Evolutionary conservation across 2,329 filamentous ascomycete genomes (phyloP).

Genomic region (Gliomastix tumulicola): DNA sequence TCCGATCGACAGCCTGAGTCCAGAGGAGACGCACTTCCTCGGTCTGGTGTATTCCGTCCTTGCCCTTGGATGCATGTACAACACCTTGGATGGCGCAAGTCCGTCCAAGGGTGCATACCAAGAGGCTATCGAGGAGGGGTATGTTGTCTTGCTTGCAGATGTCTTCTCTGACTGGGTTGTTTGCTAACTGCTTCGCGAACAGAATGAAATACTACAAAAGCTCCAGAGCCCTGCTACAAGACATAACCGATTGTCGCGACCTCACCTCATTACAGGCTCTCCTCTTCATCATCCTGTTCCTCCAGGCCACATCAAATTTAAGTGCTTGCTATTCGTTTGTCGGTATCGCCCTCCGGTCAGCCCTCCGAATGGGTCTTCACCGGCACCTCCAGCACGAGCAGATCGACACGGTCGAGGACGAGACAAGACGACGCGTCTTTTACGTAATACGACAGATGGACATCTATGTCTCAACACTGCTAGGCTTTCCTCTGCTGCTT

Average conservation of each 20-base stretch:
- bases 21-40: constrained; percentile 62
- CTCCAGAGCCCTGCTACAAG: constrained; percentile 57
- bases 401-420: constrained; percentile 55
- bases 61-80: constrained; percentile 68
- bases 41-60: constrained; percentile 64
- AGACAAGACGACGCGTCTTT: constrained; percentile 58
- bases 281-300: constrained; percentile 73
- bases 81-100: constrained; percentile 46
- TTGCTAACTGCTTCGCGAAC: constrained; percentile 10
- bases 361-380: constrained; percentile 72
- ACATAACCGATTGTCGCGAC: constrained; percentile 65
- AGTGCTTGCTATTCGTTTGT: constrained; percentile 76
- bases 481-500: constrained; percentile 59
- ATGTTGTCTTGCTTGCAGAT: constrained; percentile 14
- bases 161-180: neutral
- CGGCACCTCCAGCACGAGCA: constrained; percentile 60
- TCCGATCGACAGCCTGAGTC: constrained; percentile 52
- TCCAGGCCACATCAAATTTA: constrained; percentile 72
- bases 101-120: constrained; percentile 40
- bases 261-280: constrained; percentile 68
- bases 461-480: constrained; percentile 60
- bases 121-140: constrained; percentile 50
- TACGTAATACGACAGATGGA: constrained; percentile 66
- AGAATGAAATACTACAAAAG: constrained; percentile 71
- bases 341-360: constrained; percentile 68